Evolutionary conservation across 2,329 filamentous ascomycete genomes (phyloP), one percentile per base, ranked within the genome.

Genomic region (Penicillium crustosum): DNA sequence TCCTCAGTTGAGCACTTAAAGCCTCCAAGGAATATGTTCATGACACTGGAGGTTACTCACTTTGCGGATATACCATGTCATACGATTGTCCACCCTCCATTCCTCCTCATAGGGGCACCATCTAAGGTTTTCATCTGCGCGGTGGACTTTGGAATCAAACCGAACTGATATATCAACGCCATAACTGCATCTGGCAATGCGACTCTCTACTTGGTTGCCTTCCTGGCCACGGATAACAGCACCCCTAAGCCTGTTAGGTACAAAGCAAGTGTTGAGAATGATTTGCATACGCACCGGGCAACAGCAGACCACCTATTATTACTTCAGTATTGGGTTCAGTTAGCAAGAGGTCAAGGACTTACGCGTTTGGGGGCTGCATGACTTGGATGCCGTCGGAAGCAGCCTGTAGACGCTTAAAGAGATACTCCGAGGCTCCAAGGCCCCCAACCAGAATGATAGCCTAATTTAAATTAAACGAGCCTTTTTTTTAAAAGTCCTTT

Each of bases 361-460:
- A 70, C 68, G 68, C 61, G 43, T 71, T 62, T 1, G 49, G 60
- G 1, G 70, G 70, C 31, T 77, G 75, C 21, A 77, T 67, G 6
- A 78, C 64, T 29, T 67, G 60, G 3, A 74, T 66, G 1, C 55
- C 55, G 0, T 65, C 59, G 10, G 71, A 62, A 6, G 61, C 57
- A 6, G 55, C 53, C 19, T 70, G 48, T 7, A 77, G 53, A 2
- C 66, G 64, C 8, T 61, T 58, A 48, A 67, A 71, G 9, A 78
- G 71, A 56, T 75, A 77, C 17, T 68, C 67, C 3, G 69, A 77
- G 4, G 66, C 59, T 1, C 76, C 76, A 35, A 78, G 74, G 0
- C 76, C 76, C 2, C 75, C 75, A 0, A 78, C 75, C 0, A 78
- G 67, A 10, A 77, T 55, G 5, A 78, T 73, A 0, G 70, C 67